Evolutionary conservation across 2,329 filamentous ascomycete genomes (phyloP).

Genomic region (Pseudogymnoascus destructans): DNA sequence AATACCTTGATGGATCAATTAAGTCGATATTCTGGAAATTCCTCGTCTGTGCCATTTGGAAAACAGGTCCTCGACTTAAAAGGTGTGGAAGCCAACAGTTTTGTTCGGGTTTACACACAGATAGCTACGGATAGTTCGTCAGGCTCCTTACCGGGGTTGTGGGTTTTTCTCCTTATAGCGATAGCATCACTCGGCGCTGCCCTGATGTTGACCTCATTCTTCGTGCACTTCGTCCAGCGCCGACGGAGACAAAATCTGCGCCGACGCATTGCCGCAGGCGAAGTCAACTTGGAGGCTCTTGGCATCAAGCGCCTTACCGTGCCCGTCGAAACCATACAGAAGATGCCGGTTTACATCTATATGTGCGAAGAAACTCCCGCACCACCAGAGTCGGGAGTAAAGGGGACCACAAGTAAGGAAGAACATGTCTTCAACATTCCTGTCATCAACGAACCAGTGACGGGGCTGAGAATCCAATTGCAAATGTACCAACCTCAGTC

Average conservation of each 20-base stretch:
- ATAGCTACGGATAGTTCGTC: conserved; percentile 28
- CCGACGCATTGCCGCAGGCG: conserved; percentile 58
- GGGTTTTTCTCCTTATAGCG: conserved; percentile 65
- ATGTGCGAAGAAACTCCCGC: conserved; percentile 36
- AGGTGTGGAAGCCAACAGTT: conserved; percentile 42
- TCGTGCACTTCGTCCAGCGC: conserved; percentile 68
- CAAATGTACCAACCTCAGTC: conserved; percentile 37
- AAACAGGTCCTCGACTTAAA: conserved; percentile 42
- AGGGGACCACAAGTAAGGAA: not conserved
- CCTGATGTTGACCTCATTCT: conserved; percentile 50
- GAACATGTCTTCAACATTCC: conserved; percentile 11
- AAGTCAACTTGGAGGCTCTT: conserved; percentile 74
- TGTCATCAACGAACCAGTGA: conserved; percentile 8
- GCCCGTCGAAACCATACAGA: conserved; percentile 54
- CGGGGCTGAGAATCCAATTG: conserved; percentile 7
- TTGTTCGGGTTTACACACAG: conserved; percentile 46
- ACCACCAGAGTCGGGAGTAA: conserved; percentile 23
- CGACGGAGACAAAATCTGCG: conserved; percentile 54
- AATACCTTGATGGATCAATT: conserved; percentile 56
- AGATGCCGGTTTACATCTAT: conserved; percentile 71
- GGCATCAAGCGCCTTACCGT: conserved; percentile 75
- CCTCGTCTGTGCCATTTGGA: conserved; percentile 48
- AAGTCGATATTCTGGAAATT: conserved; percentile 62
- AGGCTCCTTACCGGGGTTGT: conserved; percentile 52
- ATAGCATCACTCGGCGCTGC: conserved; percentile 58